Conservation (phyloP, 148 eudicot genomes). For the Oxyria digyna region DNA sequence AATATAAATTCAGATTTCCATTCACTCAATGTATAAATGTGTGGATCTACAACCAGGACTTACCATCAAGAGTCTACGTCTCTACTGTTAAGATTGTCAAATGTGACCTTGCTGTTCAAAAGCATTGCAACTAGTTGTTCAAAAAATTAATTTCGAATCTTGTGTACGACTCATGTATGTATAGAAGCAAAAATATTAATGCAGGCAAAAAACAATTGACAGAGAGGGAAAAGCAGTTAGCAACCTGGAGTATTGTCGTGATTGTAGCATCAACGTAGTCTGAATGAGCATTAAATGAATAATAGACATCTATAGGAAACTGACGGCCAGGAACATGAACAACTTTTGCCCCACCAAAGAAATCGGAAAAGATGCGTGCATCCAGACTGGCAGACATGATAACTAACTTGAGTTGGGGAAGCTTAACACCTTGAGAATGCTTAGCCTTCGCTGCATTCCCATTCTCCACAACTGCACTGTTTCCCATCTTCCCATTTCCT, state of each 20-base stretch:
- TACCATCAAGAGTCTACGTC: neutral
- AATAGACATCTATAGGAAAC: constrained; percentile 78
- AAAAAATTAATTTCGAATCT: neutral
- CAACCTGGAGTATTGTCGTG: constrained; percentile 88
- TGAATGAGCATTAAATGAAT: constrained; percentile 59
- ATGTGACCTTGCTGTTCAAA: too few relatives aligned
- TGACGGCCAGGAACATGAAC: constrained; percentile 92
- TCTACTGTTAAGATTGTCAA: neutral
- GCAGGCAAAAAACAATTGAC: neutral
- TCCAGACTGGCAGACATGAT: constrained; percentile 99
- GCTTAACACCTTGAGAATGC: constrained; percentile 25
- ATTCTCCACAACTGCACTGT: constrained; percentile 19
- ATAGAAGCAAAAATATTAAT: neutral
- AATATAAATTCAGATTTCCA: neutral
- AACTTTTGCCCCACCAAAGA: constrained; percentile 78
- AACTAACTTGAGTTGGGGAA: constrained; percentile 62
- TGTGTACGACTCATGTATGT: neutral
- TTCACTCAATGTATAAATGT: neutral
- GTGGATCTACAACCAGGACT: neutral
- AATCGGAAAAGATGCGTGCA: constrained; percentile 76
- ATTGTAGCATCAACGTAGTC: constrained; percentile 84
- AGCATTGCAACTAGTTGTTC: neutral
- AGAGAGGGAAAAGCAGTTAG: neutral
- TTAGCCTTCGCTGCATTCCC: constrained; percentile 19
- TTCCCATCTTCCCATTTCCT: constrained; percentile 20